phyloP scores from a whole-genome alignment of 257 asterid species.

The Linaria vulgaris region DNA sequence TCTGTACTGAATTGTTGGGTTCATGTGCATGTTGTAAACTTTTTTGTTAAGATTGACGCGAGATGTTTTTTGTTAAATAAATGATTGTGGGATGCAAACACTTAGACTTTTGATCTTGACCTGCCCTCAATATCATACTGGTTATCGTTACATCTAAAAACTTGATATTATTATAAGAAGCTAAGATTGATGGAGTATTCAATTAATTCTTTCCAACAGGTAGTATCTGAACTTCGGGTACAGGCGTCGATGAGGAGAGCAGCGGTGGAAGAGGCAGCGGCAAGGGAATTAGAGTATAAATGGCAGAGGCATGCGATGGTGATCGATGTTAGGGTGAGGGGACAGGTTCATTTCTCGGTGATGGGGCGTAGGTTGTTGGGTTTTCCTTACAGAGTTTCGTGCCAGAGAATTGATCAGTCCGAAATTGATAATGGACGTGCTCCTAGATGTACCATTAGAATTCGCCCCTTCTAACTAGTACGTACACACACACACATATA shows the following conservation, averaged over 20 bases:
- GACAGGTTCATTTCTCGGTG: constrained; percentile 29
- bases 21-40: too few species aligned
- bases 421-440: constrained; percentile 35
- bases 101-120: too few species aligned
- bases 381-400: constrained; percentile 32
- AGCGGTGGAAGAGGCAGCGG: constrained; percentile 35
- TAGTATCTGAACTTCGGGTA: constrained; percentile 22
- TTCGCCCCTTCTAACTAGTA: constrained; percentile 21
- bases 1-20: too few species aligned
- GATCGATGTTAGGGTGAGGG: constrained; percentile 31
- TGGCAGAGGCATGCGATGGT: constrained; percentile 25
- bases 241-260: constrained; percentile 3
- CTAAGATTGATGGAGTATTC: too few species aligned
- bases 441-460: constrained; percentile 27
- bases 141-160: too few species aligned
- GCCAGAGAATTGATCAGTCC: constrained; percentile 35
- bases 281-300: constrained; percentile 25
- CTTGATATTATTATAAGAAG: too few species aligned
- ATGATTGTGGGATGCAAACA: too few species aligned
- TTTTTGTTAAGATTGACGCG: too few species aligned
- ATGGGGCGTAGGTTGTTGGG: constrained; percentile 30
- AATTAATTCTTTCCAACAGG: background rate
- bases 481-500: too few species aligned
- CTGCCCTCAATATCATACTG: too few species aligned
- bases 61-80: too few species aligned